phyloP scores from a whole-genome alignment of 148 eudicot genomes.

The Cornus kousa region DNA sequence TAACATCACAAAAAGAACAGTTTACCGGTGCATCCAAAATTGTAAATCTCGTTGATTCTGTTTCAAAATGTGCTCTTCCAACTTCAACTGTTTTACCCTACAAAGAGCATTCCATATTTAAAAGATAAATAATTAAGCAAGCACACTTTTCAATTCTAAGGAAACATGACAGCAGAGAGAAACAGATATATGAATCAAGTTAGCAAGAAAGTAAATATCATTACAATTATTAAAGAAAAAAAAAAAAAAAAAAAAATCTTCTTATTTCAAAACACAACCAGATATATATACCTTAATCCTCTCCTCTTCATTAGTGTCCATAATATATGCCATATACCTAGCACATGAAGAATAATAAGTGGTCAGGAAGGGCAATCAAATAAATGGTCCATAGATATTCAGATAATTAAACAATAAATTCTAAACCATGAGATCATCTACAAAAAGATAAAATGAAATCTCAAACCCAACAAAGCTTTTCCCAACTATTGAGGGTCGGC shows the following conservation, averaged over 20 bases:
- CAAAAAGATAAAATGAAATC: background rate
- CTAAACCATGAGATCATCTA: background rate
- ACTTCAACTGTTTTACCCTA: slow-evolving; percentile 94
- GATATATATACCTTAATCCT: slow-evolving; percentile 62
- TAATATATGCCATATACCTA: slow-evolving; percentile 99
- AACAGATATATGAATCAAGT: background rate
- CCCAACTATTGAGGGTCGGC: background rate
- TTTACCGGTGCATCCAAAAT: slow-evolving; percentile 96
- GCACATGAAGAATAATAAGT: background rate
- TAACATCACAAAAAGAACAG: background rate
- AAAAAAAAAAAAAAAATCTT: no score
- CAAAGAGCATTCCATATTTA: background rate
- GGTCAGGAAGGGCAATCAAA: background rate
- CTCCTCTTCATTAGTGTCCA: slow-evolving; percentile 99
- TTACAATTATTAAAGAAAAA: no score
- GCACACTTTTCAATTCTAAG: background rate
- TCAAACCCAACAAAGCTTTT: background rate
- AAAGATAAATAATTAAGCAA: background rate
- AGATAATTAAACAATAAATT: background rate
- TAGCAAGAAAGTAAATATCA: background rate
- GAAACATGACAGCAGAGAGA: background rate
- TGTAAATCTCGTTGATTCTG: slow-evolving; percentile 84
- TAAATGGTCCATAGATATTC: background rate
- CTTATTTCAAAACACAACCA: background rate
- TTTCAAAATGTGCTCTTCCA: slow-evolving; percentile 96